Evolutionary conservation across 2,329 filamentous ascomycete genomes (phyloP).

Genomic region (Colletotrichum filicis): DNA sequence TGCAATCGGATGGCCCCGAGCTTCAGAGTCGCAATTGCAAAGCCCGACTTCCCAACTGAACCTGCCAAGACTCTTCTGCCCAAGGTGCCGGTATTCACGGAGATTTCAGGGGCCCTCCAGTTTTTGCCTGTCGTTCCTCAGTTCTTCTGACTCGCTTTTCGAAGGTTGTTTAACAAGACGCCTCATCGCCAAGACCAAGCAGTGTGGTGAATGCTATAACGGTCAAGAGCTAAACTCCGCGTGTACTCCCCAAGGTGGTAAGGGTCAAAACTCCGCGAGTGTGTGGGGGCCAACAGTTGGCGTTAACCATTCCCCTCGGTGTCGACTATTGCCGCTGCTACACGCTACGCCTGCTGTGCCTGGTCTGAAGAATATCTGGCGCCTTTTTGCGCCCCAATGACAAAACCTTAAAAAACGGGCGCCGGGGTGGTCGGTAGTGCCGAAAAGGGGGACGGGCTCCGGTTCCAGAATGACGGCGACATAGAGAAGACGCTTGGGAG

Average conservation of each 20-base stretch:
- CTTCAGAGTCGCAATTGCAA: no score
- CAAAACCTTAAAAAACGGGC: slow-evolving; percentile 26
- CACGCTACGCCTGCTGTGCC: not conserved
- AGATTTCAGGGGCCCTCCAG: slow-evolving; percentile 17
- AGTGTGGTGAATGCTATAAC: not conserved
- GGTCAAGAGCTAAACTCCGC: not conserved
- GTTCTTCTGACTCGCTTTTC: slow-evolving; percentile 11
- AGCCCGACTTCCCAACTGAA: no score
- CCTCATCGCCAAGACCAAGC: slow-evolving; percentile 23
- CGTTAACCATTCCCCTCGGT: not conserved
- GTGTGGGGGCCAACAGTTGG: not conserved
- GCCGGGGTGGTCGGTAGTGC: slow-evolving; percentile 22
- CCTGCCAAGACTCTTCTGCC: not conserved
- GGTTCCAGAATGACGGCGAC: slow-evolving; percentile 14
- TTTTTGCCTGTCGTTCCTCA: not conserved
- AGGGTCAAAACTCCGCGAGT: not conserved
- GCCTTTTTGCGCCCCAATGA: slow-evolving; percentile 13
- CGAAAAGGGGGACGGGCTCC: slow-evolving; percentile 25
- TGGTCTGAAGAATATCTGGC: slow-evolving; percentile 4
- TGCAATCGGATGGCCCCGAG: no score
- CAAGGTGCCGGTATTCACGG: slow-evolving; percentile 4
- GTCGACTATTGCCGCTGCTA: no score
- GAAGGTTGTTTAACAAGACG: not conserved
- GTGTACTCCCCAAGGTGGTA: not conserved
- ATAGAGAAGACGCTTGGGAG: not conserved